A percentile compares a stretch with the other conserved stretches of the same genome.
These are phyloP conservation scores for Colletotrichum chrysophilum DNA, from an alignment of 2,329 filamentous ascomycete species.

Conservation along the genomic window DNA sequence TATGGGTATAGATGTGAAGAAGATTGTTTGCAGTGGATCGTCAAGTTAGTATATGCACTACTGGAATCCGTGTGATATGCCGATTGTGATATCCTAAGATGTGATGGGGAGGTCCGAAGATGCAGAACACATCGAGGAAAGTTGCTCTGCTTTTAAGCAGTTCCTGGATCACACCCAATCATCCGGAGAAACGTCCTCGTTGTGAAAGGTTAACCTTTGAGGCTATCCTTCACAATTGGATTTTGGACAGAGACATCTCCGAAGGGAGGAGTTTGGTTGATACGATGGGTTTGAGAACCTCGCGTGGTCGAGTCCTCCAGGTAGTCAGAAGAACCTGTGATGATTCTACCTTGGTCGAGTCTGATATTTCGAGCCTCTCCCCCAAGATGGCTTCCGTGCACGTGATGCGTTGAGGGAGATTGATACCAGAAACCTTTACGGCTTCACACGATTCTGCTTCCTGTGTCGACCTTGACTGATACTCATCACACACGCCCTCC, in stretches of 20 bases:
- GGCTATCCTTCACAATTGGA: fast-evolving
- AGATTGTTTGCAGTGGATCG: neutral
- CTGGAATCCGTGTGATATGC: neutral
- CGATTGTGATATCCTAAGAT: neutral
- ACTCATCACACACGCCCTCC: neutral
- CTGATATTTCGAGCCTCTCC: neutral
- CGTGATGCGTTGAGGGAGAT: fast-evolving
- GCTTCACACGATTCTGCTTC: too few species aligned
- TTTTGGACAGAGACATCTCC: neutral
- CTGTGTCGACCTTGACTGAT: neutral
- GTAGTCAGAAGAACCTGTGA: neutral
- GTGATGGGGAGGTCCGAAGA: neutral
- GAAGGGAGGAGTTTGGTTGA: neutral
- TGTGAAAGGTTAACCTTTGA: fast-evolving
- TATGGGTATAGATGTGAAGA: neutral
- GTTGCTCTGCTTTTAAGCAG: fast-evolving
- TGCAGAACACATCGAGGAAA: neutral
- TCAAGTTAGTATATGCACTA: neutral
- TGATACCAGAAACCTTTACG: neutral
- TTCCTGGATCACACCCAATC: neutral
- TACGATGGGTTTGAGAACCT: neutral
- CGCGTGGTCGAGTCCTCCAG: neutral
- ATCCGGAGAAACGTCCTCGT: neutral
- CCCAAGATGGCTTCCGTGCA: neutral
- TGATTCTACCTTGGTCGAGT: neutral